phyloP scores from a whole-genome alignment of 2,329 filamentous ascomycete genomes.

The Claviceps digitariae region DNA sequence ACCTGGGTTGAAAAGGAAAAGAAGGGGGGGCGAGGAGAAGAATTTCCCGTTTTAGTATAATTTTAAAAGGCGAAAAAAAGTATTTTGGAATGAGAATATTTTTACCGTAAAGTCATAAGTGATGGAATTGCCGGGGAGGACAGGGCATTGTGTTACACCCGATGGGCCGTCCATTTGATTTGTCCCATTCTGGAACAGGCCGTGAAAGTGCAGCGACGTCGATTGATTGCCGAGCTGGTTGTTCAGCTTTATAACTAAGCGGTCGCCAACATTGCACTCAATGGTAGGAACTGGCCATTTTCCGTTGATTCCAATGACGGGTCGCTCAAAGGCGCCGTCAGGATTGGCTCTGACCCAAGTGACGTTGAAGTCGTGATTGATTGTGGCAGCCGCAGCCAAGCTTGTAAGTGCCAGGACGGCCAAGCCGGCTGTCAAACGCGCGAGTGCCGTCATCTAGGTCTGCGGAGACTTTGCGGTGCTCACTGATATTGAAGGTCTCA shows the following conservation, averaged over 20 bases:
- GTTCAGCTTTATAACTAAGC: slow-evolving; percentile 41
- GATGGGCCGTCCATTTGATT: slow-evolving; percentile 58
- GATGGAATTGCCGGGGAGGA: slow-evolving; percentile 49
- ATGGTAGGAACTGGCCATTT: slow-evolving; percentile 61
- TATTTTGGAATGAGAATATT: slow-evolving; percentile 5
- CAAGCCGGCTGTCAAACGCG: slow-evolving; percentile 5
- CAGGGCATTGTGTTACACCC: slow-evolving; percentile 53
- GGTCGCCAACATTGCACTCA: slow-evolving; percentile 48
- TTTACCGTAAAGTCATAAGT: slow-evolving; percentile 55
- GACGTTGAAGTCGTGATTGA: slow-evolving; percentile 53
- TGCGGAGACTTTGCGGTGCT: neutral
- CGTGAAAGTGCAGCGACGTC: slow-evolving; percentile 58
- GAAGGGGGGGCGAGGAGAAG: neutral
- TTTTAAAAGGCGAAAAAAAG: neutral
- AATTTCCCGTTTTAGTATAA: neutral
- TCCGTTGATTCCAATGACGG: slow-evolving; percentile 65
- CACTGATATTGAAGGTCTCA: neutral
- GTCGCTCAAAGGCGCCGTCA: slow-evolving; percentile 49
- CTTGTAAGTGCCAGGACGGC: slow-evolving; percentile 9
- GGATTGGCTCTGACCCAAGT: slow-evolving; percentile 61
- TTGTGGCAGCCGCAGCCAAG: slow-evolving; percentile 23
- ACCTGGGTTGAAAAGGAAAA: slow-evolving; percentile 22
- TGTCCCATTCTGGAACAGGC: slow-evolving; percentile 53
- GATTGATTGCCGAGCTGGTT: slow-evolving; percentile 49
- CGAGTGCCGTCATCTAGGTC: slow-evolving; percentile 9